Base-by-base conservation (phyloP, 306 rosid species). In the Trichosanthes cucumerina region DNA sequence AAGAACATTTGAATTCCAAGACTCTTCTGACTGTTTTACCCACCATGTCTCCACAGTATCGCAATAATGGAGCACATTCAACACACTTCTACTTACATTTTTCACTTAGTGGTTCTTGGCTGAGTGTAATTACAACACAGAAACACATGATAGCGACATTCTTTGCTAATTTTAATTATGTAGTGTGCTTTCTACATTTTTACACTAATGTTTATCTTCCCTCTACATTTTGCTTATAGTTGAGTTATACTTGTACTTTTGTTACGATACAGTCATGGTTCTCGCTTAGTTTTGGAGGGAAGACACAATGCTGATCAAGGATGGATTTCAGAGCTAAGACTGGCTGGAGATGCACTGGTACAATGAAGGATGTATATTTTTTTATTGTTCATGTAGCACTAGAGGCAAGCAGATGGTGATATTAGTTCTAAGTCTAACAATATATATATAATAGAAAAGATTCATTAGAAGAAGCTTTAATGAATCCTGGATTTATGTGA, bases 291-390 rank as follows among this genome's bases (percentile, higher is more conserved):
- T 83, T 92, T 95, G 75, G 97, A 95, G 86, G 97, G 99, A 76
- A 89, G 96, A 72, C 96, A 91, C 81, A 91, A 95, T 89, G 97
- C 90, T 80, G 99, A 95, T 80, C 76, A 31, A 77, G 95, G 86
- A 85, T 95, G 98, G 98, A 92, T 95, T 78, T 89, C 96, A 58
- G 97, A 92, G 52, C 89, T 95, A 76, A 89, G 82, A 82, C 88
- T 49, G 86, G 31, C 87, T 28, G 97, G 99, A 80, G 81, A 92
- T 63, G 90, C 97, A 75, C 84, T 81, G 97, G 99, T 95, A 95
- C 64, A 81, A 7, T 15, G 54, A 83, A 75, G 11, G 59, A 71
- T 70, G 8, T 4, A 31, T 71, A 76, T 79, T 63, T 23, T 81
- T 58, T 73, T 26, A 57, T 50, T 75, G 34, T 39, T 79, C 52